phyloP scores from a whole-genome alignment of 2,329 filamentous ascomycete genomes.

The Plenodomus tracheiphilus region DNA sequence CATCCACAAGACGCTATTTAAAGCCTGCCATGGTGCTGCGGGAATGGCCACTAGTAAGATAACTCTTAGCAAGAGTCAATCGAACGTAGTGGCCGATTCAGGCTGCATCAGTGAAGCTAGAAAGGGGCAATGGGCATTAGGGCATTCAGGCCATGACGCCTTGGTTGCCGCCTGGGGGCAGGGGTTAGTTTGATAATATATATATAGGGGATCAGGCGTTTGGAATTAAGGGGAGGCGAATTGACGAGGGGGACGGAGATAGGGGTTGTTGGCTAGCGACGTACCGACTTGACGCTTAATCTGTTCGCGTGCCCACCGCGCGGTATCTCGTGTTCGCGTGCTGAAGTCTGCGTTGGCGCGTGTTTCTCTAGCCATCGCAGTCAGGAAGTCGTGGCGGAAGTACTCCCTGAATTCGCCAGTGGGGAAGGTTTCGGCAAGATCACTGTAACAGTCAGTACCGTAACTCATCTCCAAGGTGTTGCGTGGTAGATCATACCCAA shows the following conservation, averaged over 20 bases:
- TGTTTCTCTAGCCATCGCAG: conserved; percentile 86
- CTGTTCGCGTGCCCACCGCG: conserved; percentile 95
- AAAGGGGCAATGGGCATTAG: conserved; percentile 9
- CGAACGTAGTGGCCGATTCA: conserved; percentile 18
- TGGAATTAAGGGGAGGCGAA: not conserved
- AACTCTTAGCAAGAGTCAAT: conserved; percentile 9
- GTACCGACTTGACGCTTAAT: conserved; percentile 81
- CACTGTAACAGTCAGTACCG: conserved; percentile 74
- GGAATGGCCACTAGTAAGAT: not conserved
- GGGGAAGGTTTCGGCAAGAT: conserved; percentile 91
- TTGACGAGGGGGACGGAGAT: conserved; percentile 7
- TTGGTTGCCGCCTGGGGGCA: conserved; percentile 36
- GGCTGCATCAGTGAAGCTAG: conserved; percentile 15
- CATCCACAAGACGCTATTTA: not conserved
- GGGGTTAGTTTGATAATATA: conserved; percentile 27
- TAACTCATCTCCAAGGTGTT: conserved; percentile 40
- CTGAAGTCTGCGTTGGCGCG: conserved; percentile 86
- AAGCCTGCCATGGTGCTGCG: conserved; percentile 1
- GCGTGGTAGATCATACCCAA: conserved; percentile 67
- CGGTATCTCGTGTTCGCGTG: conserved; percentile 85
- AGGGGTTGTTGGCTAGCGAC: conserved; percentile 20
- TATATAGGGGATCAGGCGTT: conserved; percentile 10
- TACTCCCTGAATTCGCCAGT: conserved; percentile 80
- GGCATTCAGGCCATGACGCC: conserved; percentile 41
- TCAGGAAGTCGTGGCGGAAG: conserved; percentile 92